Evolutionary conservation across 805 yeast species (phyloP).

Genomic region (Spathaspora passalidarum): DNA sequence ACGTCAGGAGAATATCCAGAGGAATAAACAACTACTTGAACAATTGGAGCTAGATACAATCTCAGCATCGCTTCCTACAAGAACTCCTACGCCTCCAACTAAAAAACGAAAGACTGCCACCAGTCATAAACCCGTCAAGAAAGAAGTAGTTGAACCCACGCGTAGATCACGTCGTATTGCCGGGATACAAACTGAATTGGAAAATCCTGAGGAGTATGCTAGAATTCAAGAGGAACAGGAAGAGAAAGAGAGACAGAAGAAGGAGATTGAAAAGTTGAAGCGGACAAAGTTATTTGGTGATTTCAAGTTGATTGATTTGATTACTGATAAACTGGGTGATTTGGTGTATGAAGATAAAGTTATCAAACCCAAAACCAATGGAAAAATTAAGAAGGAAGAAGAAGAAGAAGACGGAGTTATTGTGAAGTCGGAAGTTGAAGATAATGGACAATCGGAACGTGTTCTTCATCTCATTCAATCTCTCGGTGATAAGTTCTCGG

Average conservation of each 20-base stretch:
- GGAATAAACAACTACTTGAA: slow-evolving; percentile 74
- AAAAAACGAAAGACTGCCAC: slow-evolving; percentile 50
- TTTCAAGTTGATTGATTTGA: slow-evolving; percentile 57
- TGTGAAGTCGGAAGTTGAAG: slow-evolving; percentile 6
- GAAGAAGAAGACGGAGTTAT: slow-evolving; percentile 7
- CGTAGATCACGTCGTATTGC: slow-evolving; percentile 78
- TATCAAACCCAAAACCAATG: slow-evolving; percentile 8
- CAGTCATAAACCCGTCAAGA: slow-evolving; percentile 20
- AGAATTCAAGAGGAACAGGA: slow-evolving; percentile 35
- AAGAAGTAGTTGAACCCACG: slow-evolving; percentile 44
- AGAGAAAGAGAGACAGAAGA: slow-evolving; percentile 29
- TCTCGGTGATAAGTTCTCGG: slow-evolving; percentile 53
- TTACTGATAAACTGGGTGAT: slow-evolving; percentile 38
- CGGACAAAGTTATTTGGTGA: slow-evolving; percentile 64
- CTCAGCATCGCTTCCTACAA: slow-evolving; percentile 45
- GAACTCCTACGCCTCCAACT: slow-evolving; percentile 15
- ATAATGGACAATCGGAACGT: slow-evolving; percentile 1
- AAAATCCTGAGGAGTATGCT: slow-evolving; percentile 38
- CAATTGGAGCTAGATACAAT: slow-evolving; percentile 66
- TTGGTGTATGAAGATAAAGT: slow-evolving; percentile 30
- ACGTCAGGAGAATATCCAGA: slow-evolving; percentile 73
- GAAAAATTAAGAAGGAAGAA: slow-evolving; percentile 10
- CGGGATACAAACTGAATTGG: slow-evolving; percentile 58
- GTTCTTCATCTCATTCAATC: slow-evolving; percentile 26
- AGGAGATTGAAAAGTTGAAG: slow-evolving; percentile 48